Conservation (phyloP, 2,329 filamentous ascomycete genomes). For the Aspergillus nomiae region DNA sequence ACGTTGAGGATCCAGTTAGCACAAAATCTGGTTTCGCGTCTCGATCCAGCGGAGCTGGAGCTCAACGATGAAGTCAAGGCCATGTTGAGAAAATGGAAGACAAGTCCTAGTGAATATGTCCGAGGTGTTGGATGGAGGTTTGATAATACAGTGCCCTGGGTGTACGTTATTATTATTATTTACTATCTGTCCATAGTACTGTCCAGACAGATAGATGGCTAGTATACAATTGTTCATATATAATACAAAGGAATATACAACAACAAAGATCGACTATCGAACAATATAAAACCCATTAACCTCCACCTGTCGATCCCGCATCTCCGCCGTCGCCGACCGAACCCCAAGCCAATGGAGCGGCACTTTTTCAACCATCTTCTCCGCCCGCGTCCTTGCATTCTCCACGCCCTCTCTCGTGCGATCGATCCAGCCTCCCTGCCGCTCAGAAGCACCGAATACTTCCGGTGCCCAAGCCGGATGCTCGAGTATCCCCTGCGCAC, state of each 20-base stretch:
- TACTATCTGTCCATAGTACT: background rate
- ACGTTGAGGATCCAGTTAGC: background rate
- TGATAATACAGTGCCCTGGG: background rate
- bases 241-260: background rate
- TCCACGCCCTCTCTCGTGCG: conserved; percentile 51
- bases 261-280: conserved; percentile 16
- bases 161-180: background rate
- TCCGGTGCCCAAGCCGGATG: conserved; percentile 40
- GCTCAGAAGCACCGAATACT: background rate
- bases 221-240: background rate
- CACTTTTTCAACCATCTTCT: conserved; percentile 59
- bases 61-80: background rate
- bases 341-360: conserved; percentile 63
- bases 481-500: conserved; percentile 39
- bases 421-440: conserved; percentile 32
- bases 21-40: background rate
- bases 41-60: background rate
- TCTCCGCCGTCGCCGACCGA: conserved; percentile 46
- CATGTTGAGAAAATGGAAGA: background rate
- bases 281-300: conserved; percentile 44
- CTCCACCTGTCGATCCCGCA: conserved; percentile 49
- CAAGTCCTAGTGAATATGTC: background rate
- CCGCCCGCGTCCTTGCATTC: conserved; percentile 52
- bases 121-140: background rate
- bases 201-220: background rate